Percentiles rank a stretch among this genome's conserved stretches.
Conservation (phyloP, 805 yeast genomes). For the Monosporozyma aquatica region DNA sequence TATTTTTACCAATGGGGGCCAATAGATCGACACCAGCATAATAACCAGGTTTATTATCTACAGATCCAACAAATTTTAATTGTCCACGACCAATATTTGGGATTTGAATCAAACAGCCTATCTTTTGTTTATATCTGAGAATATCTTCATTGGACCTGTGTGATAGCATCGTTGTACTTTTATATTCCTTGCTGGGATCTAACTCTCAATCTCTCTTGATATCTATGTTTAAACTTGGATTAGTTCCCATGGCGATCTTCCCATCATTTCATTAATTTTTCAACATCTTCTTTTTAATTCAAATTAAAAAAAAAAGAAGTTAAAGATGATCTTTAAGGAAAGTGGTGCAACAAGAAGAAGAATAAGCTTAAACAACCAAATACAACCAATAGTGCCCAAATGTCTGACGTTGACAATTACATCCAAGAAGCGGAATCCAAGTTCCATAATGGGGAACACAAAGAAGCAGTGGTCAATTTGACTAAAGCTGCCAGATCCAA, state of each 20-base stretch:
- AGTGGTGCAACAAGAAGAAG: no score
- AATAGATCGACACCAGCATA: conserved; percentile 83
- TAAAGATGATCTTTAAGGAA: no score
- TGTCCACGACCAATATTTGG: conserved; percentile 69
- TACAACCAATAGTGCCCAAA: no score
- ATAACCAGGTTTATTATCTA: conserved; percentile 60
- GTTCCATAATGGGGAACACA: conserved; percentile 18
- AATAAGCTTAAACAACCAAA: no score
- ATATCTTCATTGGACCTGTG: conserved; percentile 4
- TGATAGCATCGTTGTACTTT: neutral
- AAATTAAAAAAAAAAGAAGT: no score
- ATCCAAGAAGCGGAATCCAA: conserved; percentile 19
- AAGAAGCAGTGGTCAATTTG: conserved; percentile 22
- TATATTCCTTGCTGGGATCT: neutral
- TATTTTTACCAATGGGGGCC: conserved; percentile 69
- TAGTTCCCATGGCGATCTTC: no score
- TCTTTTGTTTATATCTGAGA: conserved; percentile 18
- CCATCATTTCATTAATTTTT: no score
- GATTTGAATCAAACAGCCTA: conserved; percentile 33
- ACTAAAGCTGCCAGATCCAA: conserved; percentile 22
- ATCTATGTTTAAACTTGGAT: no score
- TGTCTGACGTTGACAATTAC: conserved; percentile 12
- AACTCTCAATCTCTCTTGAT: no score
- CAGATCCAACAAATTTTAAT: conserved; percentile 61
- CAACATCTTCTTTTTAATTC: no score